Evolutionary conservation across 2,329 filamentous ascomycete genomes (phyloP), one percentile per base, ranked within the genome.

Genomic region (Pezizomycotina sp.): DNA sequence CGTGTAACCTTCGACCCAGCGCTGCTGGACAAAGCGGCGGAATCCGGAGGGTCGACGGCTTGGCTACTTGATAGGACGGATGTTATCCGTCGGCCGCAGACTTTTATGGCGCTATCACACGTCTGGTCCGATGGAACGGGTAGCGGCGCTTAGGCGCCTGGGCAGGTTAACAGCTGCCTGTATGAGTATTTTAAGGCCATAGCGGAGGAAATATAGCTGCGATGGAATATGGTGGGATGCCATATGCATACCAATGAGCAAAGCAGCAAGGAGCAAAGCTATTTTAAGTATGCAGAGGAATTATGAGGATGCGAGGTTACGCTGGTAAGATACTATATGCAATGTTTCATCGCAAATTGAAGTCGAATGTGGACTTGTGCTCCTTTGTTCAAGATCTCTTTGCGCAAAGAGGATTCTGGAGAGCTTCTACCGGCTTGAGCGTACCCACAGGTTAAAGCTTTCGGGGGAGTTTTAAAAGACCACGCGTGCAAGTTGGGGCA

Each of bases 41-140:
- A 19, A 12, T 10, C 8, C 7, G 22, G 24, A 8, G 19, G 28
- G 1, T 29, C 32, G 4, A 28, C 38, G 1, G 23, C 27, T 10
- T 41, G 38, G 38, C 36, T 34, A 5, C 22, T 41, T 5, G 23
- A 7, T 12, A n/a, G n/a, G n/a, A n/a, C n/a, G 18, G 36, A 42
- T 22, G 30, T 55, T 42, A n/a, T n/a, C n/a, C n/a, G n/a, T n/a
- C n/a, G n/a, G n/a, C n/a, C n/a, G n/a, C n/a, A n/a, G n/a, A n/a
- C n/a, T n/a, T n/a, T n/a, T n/a, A n/a, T n/a, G n/a, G 53, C 52
- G 12, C 51, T 54, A n/a, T 54, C 52, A 5, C 52, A 54, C 30
- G 49, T 55, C 27, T 55, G 52, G 52, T 38, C 47, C 2, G 53
- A 55, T 32, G 52, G 52, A 6, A 55, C 51, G 0, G 53, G 53